Evolutionary conservation across 768 basidiomycete genomes (phyloP).

Genomic region (Cytidiella melzeri): DNA sequence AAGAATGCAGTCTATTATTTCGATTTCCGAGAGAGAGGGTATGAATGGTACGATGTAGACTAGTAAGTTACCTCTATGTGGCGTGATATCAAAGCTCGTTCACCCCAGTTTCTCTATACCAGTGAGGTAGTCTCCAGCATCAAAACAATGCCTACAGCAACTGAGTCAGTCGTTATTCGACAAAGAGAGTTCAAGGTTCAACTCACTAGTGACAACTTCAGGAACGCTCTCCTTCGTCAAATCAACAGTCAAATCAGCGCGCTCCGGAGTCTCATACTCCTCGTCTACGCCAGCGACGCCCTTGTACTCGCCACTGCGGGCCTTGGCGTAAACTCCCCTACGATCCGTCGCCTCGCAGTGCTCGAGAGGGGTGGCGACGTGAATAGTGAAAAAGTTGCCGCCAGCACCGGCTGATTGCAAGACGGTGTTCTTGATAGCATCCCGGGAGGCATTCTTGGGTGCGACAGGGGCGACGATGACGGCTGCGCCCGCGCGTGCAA

Average conservation of each 20-base stretch:
- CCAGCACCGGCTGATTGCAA: slow-evolving; percentile 72
- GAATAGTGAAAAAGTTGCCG: slow-evolving; percentile 93
- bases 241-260: slow-evolving; percentile 81
- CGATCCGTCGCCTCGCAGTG: slow-evolving; percentile 89
- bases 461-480: slow-evolving; percentile 90
- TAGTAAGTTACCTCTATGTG: no score
- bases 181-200: background rate
- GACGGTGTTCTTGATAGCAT: slow-evolving; percentile 69
- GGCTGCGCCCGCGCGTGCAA: slow-evolving; percentile 92
- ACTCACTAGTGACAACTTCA: slow-evolving; percentile 90
- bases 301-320: slow-evolving; percentile 75
- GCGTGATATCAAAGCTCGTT: no score
- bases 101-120: background rate
- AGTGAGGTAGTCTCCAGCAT: slow-evolving; percentile 4
- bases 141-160: background rate
- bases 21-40: no score
- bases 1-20: no score
- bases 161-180: background rate
- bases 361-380: slow-evolving; percentile 91
- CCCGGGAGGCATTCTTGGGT: slow-evolving; percentile 73
- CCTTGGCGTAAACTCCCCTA: slow-evolving; percentile 74
- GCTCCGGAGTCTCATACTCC: slow-evolving; percentile 73
- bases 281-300: slow-evolving; percentile 89
- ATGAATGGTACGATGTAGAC: no score
- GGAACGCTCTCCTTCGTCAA: slow-evolving; percentile 74